phyloP scores from a whole-genome alignment of 2,329 filamentous ascomycete genomes.

The Talaromyces sp. region DNA sequence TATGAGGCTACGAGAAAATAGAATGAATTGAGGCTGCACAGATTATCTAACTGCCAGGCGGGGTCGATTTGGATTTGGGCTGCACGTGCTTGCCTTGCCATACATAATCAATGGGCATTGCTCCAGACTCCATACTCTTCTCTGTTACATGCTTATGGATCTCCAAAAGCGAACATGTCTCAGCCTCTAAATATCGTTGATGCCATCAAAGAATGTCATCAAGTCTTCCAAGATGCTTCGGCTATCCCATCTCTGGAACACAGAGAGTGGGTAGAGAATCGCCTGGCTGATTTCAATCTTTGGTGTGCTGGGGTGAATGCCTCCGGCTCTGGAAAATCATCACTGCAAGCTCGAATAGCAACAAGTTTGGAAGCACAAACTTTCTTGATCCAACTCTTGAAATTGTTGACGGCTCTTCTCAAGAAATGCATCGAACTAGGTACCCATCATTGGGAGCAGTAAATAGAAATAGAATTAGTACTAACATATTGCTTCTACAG shows the following conservation, averaged over 20 bases:
- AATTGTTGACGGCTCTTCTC: background rate
- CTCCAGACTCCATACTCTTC: too few relatives aligned
- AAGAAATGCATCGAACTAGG: conserved; percentile 4
- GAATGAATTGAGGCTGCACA: background rate
- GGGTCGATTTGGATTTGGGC: background rate
- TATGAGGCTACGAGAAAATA: background rate
- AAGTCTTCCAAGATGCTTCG: background rate
- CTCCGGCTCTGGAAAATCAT: conserved; percentile 2
- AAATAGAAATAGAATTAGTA: background rate
- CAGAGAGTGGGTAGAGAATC: conserved; percentile 18
- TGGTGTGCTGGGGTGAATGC: conserved; percentile 14
- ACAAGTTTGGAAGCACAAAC: conserved; percentile 4
- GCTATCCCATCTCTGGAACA: background rate
- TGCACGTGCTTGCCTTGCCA: background rate
- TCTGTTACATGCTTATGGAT: background rate
- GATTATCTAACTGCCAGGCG: background rate
- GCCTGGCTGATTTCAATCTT: conserved; percentile 18
- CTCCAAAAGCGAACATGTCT: background rate
- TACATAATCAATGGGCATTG: background rate
- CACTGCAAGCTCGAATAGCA: conserved; percentile 11
- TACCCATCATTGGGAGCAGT: background rate
- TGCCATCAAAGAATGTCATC: background rate
- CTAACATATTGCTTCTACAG: background rate
- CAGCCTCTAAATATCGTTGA: background rate
- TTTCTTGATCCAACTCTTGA: background rate